phyloP scores from a whole-genome alignment of 768 basidiomycete genomes.

The Russula sp. region DNA sequence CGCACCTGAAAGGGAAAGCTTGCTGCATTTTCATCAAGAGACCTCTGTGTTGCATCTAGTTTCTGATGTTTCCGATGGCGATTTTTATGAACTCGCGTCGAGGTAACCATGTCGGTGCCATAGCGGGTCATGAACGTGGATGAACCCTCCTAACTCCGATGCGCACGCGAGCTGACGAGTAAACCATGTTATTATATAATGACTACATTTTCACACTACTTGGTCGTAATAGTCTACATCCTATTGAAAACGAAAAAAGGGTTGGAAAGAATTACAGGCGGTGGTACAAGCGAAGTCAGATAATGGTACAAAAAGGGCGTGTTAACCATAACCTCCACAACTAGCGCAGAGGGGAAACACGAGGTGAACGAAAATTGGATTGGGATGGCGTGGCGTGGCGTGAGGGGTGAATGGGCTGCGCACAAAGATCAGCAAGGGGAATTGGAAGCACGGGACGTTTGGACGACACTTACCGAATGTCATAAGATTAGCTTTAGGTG shows the following conservation, averaged over 20 bases:
- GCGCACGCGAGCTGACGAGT: too few species aligned
- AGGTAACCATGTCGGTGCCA: too few species aligned
- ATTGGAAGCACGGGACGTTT: not conserved
- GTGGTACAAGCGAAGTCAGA: not conserved
- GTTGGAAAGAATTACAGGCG: not conserved
- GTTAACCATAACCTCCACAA: constrained; percentile 1
- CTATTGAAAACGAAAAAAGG: not conserved
- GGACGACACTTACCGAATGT: not conserved
- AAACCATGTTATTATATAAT: too few species aligned
- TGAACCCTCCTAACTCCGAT: too few species aligned
- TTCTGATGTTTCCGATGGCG: too few species aligned
- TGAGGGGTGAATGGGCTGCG: not conserved
- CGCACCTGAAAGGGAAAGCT: too few species aligned
- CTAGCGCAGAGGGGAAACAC: not conserved
- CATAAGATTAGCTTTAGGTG: not conserved
- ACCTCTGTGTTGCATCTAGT: too few species aligned
- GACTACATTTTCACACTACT: not conserved
- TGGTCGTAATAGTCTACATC: not conserved
- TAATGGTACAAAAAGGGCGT: not conserved
- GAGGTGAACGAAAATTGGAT: not conserved
- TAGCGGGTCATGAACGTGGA: too few species aligned
- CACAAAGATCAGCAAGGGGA: not conserved
- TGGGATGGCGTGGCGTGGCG: not conserved
- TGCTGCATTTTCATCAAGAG: too few species aligned
- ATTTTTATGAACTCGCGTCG: too few species aligned